A percentile compares a stretch with the other conserved stretches of the same genome.
phyloP scores from a whole-genome alignment of 768 basidiomycete genomes.

The Steccherinum ochraceum region DNA sequence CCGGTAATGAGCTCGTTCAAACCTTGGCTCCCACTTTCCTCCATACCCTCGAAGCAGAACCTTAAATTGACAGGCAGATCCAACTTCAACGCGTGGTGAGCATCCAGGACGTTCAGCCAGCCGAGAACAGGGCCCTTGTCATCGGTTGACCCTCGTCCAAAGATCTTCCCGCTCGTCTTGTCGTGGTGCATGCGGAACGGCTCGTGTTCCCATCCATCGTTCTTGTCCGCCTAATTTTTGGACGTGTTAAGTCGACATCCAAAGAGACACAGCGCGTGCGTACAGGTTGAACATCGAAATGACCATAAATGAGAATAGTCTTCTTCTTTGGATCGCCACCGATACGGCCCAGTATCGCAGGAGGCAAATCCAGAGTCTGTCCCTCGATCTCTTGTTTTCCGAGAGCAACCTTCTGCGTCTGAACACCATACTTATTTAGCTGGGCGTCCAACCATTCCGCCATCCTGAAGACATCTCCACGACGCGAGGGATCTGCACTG shows the following conservation, averaged over 20 bases:
- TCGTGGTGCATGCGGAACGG: conserved; percentile 64
- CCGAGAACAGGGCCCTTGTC: conserved; percentile 88
- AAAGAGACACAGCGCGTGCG: no score
- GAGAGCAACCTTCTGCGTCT: conserved; percentile 66
- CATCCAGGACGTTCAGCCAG: conserved; percentile 89
- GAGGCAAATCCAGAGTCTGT: conserved; percentile 68
- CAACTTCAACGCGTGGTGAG: conserved; percentile 57
- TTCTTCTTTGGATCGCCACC: conserved; percentile 87
- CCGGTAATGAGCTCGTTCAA: conserved; percentile 77
- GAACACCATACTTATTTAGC: conserved; percentile 72
- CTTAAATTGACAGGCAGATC: conserved; percentile 83
- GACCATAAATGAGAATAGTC: conserved; percentile 90
- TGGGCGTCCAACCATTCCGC: conserved; percentile 71
- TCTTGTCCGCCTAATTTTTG: conserved; percentile 31
- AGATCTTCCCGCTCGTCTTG: conserved; percentile 50
- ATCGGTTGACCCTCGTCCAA: conserved; percentile 83
- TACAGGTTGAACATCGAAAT: conserved; percentile 94
- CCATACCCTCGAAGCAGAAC: conserved; percentile 96
- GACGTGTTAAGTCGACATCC: no score
- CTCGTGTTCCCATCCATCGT: conserved; percentile 83
- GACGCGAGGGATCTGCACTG: conserved; percentile 62
- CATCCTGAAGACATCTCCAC: conserved; percentile 82
- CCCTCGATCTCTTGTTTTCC: conserved; percentile 74
- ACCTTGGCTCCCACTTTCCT: conserved; percentile 88
- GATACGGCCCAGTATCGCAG: conserved; percentile 74